Conservation (phyloP, 1,139 yeast species). For the Debaryomyces sp. region DNA sequence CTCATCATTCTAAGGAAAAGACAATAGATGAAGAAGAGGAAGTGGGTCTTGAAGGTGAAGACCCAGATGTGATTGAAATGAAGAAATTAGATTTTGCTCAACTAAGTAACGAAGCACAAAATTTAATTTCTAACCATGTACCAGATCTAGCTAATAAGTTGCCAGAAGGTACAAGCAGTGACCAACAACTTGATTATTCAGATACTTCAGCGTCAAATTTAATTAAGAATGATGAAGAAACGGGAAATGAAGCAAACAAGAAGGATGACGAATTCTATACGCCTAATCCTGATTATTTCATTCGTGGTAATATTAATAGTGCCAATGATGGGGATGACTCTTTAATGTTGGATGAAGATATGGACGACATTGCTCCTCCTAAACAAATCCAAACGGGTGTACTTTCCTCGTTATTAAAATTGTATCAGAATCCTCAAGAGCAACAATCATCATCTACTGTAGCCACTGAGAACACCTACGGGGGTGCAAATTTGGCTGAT, state of each 20-base stretch:
- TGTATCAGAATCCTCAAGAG: slow-evolving; percentile 56
- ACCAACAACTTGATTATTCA: slow-evolving; percentile 7
- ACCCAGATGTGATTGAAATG: slow-evolving; percentile 34
- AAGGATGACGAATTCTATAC: slow-evolving; percentile 32
- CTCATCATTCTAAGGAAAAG: slow-evolving; percentile 23
- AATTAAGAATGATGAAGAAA: slow-evolving; percentile 10
- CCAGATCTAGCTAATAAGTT: slow-evolving; percentile 23
- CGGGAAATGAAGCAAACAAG: slow-evolving; percentile 7
- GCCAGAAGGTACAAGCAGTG: slow-evolving; percentile 5
- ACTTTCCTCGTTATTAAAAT: slow-evolving; percentile 68
- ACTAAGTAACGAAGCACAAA: slow-evolving; percentile 44
- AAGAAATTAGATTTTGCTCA: slow-evolving; percentile 36
- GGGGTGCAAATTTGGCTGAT: slow-evolving; percentile 11
- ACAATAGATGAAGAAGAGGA: slow-evolving; percentile 24
- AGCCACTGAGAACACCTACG: slow-evolving; percentile 13
- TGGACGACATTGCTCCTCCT: slow-evolving; percentile 66
- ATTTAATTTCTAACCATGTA: slow-evolving; percentile 39
- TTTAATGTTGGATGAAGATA: slow-evolving; percentile 41
- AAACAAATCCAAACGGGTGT: slow-evolving; percentile 80
- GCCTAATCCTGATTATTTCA: slow-evolving; percentile 49
- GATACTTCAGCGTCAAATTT: slow-evolving; percentile 3
- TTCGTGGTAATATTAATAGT: slow-evolving; percentile 33
- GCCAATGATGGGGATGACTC: slow-evolving; percentile 38
- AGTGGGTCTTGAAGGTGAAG: slow-evolving; percentile 22
- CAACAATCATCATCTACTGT: slow-evolving; percentile 30